Base-by-base conservation (phyloP, 768 basidiomycete species). In the Podaxis pistillaris region DNA sequence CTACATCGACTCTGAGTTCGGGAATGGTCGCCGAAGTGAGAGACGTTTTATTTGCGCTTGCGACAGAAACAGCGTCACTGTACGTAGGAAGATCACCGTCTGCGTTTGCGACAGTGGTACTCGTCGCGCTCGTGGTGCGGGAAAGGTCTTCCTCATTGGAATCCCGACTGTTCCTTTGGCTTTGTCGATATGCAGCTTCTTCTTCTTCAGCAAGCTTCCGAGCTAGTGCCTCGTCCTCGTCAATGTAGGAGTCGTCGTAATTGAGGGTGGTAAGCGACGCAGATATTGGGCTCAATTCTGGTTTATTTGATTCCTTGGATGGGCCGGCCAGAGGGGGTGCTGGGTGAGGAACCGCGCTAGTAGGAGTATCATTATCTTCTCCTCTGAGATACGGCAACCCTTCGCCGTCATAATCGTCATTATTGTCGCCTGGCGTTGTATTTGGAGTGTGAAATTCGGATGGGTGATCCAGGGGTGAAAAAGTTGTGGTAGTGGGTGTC, bases 201-300 rank as follows among this genome's bases (percentile, higher is more conserved):
- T 79, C 78, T 57, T 80, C 79, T 55, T 79, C 76, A 15, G 75
- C 75, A n/a, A 76, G 68, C 62, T 66, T 69, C 50, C 79, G 77
- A 41, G 82, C 80, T 50, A 80, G 72, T 0, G 76, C 80, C 63
- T 82, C 82, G 63, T 83, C 82, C 46, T 78, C 76, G 47, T 78
- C 70, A 71, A 66, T 65, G 19, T 63, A 60, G 4, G 54, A 53
- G 22, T 60, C 54, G 38, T 56, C 46, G 19, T 59, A 61, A 22
- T 41, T 49, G 60, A 54, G 49, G 19, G 24, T 53, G 19, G 41
- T 41, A 26, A 53, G 58, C 26, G 58, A 62, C 22, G 53, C 33
- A 9, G 52, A 41, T 28, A 53, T 51, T 24, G 49, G 33, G 38
- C 46, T 61, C n/a, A 52, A 50, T 13, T 8, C 54, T 17, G 53